Evolutionary conservation across 495 filamentous ascomycete species (phyloP).

Genomic region (Penicillium verhagenii): DNA sequence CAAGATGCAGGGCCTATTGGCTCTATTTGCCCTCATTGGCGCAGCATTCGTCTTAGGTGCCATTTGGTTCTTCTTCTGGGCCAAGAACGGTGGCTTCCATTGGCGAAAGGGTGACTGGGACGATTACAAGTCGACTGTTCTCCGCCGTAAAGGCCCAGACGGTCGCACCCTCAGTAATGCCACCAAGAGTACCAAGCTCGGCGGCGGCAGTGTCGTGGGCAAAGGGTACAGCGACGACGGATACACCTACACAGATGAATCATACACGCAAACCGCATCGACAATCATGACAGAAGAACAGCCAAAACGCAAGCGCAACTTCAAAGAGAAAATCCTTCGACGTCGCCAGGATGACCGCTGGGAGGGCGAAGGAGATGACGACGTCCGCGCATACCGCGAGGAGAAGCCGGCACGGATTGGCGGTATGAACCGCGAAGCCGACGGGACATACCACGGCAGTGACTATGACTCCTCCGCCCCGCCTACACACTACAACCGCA

Average conservation of each 20-base stretch:
- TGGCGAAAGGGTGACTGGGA: conserved; percentile 90
- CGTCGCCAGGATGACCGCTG: conserved; percentile 42
- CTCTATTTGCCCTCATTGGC: conserved; percentile 82
- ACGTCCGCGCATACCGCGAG: conserved; percentile 75
- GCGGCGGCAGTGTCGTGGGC: conserved; percentile 72
- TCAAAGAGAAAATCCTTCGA: conserved; percentile 41
- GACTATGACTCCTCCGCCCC: conserved; percentile 52
- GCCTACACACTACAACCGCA: conserved; percentile 49
- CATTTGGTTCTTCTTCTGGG: conserved; percentile 99
- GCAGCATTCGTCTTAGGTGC: conserved; percentile 69
- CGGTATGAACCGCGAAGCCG: conserved; percentile 74
- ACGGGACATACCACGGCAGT: conserved; percentile 70
- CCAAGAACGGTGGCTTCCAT: conserved; percentile 89
- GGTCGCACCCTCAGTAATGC: conserved; percentile 77
- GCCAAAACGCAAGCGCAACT: conserved; percentile 36
- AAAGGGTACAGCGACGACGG: conserved; percentile 58
- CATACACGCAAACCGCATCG: conserved; percentile 35
- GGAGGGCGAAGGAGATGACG: conserved; percentile 65
- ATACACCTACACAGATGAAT: conserved; percentile 49
- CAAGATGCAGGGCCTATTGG: conserved; percentile 81
- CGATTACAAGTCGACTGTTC: conserved; percentile 94
- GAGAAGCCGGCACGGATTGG: conserved; percentile 84
- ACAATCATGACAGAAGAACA: conserved; percentile 44
- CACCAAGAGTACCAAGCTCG: conserved; percentile 76
- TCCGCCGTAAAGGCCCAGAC: conserved; percentile 89